These are phyloP conservation scores for Penstemon davidsonii DNA, from an alignment of 257 asterid species.

Conservation along the genomic window DNA sequence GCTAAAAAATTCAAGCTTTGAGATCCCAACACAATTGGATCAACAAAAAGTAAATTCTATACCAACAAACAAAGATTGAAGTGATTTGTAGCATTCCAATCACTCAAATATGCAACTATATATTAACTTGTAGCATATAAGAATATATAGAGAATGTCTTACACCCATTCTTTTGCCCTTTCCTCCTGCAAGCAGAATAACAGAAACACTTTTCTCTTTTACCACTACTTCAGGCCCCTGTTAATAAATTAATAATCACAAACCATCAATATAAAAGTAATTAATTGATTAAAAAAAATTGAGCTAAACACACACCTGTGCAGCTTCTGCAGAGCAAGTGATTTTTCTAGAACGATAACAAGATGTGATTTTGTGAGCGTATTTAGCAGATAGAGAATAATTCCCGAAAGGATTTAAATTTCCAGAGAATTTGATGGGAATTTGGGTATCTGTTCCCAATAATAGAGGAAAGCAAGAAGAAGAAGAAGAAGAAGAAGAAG, in stretches of 20 bases:
- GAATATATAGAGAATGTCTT: conserved; percentile 27
- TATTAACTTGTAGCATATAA: background rate
- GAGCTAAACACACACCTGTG: conserved; percentile 29
- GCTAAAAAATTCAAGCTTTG: conserved; percentile 14
- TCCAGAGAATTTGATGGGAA: conserved; percentile 28
- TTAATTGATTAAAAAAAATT: background rate
- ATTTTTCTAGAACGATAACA: conserved; percentile 33
- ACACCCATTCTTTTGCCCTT: conserved; percentile 98
- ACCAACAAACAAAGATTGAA: conserved; percentile 16
- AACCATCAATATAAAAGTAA: conserved; percentile 13
- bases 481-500: conserved; percentile 26
- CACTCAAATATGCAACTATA: background rate
- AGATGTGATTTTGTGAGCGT: conserved; percentile 30
- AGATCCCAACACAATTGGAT: conserved; percentile 5
- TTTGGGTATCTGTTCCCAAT: conserved; percentile 27
- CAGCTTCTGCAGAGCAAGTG: conserved; percentile 49
- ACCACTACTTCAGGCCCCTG: conserved; percentile 62
- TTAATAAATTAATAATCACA: conserved; percentile 1
- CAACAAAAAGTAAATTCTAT: too few species aligned
- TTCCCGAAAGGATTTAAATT: conserved; percentile 33
- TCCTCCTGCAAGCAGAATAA: conserved; percentile 94
- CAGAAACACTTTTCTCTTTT: conserved; percentile 85
- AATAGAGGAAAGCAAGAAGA: conserved; percentile 33
- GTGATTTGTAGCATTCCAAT: background rate
- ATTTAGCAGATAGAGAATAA: conserved; percentile 16